Percentiles rank a stretch among this genome's conserved stretches.
Evolutionary conservation across 2,329 filamentous ascomycete genomes (phyloP).

Genomic region (Sphaceloma murrayae): DNA sequence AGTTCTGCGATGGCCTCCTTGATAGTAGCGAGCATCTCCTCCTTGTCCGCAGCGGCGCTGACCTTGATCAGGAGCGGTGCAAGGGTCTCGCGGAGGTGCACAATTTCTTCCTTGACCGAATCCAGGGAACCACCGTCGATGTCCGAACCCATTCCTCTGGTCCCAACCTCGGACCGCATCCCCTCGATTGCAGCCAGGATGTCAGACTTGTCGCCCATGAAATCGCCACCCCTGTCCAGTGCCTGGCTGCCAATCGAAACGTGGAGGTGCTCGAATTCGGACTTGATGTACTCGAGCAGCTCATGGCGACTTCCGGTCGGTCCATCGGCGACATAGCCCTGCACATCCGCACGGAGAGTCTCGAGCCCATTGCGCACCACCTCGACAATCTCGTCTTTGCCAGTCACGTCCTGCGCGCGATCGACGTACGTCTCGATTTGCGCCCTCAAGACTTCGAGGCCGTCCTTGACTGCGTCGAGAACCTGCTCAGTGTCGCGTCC

Average conservation of each 20-base stretch:
- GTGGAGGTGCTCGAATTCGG: conserved; percentile 54
- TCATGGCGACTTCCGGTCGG: conserved; percentile 36
- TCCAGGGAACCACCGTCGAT: conserved; percentile 47
- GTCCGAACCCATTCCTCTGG: conserved; percentile 30
- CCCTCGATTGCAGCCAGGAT: conserved; percentile 33
- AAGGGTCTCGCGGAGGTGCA: conserved; percentile 50
- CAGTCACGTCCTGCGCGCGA: conserved; percentile 55
- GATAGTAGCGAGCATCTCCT: conserved; percentile 59
- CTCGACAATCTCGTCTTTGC: conserved; percentile 70
- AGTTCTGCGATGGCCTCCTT: conserved; percentile 35
- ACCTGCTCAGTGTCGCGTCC: conserved; percentile 81
- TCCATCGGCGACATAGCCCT: conserved; percentile 40
- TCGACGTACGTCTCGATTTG: conserved; percentile 79
- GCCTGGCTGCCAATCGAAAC: conserved; percentile 40
- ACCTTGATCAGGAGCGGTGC: conserved; percentile 42
- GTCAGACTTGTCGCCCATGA: conserved; percentile 29
- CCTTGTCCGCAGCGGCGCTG: conserved; percentile 38
- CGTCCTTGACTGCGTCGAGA: conserved; percentile 77
- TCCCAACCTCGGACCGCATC: conserved; percentile 33
- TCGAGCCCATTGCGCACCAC: conserved; percentile 57
- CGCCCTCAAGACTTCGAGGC: conserved; percentile 66
- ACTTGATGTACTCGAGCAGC: conserved; percentile 42
- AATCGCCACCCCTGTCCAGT: conserved; percentile 5
- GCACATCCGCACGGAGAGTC: conserved; percentile 51
- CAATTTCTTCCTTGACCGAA: conserved; percentile 54